Base-by-base conservation (phyloP, 805 yeast species). In the Nakazawaea populi region DNA sequence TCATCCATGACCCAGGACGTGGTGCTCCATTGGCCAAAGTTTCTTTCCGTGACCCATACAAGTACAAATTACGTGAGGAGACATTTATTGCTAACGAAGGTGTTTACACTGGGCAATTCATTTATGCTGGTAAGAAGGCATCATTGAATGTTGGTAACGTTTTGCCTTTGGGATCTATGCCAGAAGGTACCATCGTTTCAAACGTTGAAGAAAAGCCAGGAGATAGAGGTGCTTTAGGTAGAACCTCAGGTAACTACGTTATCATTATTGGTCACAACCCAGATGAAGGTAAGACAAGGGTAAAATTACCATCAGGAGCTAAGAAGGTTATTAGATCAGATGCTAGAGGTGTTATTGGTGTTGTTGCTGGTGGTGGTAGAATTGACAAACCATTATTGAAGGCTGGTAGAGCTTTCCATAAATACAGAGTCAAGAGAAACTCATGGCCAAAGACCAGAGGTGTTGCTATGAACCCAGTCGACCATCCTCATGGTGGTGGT, bases 401-500 rank as follows among this genome's bases (percentile, higher is more conserved):
- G 89, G 98, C 98, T 73, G 98, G 98, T 82, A 90, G 96, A 83
- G 98, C 98, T 64, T 92, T 85, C 96, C 97, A 92, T 91, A 92
- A 92, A 84, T 91, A 87, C 94, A 91, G 79, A 80, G 96, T 91
- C 71, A 94, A 92, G 95, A 86, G 98, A 83, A 90, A 94, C 96
- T 89, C 96, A 64, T 94, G 98, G 98, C 99, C 99, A 80, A 91
- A 89, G 88, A 94, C 98, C 73, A 90, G 98, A 84, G 99, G 98
- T 92, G 98, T 92, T 75, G 99, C 99, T 76, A 92, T 94, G 99
- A 92, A 92, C 83, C 98, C 98, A 77, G 99, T 92, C 76, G 99
- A 92, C 77, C 99, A 92, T 84, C 99, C 99, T 76, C 99, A 92
- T 79, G 99, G 99, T 89, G 98, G 99, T 92, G 99, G 99, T 92